phyloP scores from a whole-genome alignment of 1,139 yeast species.

The Lodderomyces jiufengensis region DNA sequence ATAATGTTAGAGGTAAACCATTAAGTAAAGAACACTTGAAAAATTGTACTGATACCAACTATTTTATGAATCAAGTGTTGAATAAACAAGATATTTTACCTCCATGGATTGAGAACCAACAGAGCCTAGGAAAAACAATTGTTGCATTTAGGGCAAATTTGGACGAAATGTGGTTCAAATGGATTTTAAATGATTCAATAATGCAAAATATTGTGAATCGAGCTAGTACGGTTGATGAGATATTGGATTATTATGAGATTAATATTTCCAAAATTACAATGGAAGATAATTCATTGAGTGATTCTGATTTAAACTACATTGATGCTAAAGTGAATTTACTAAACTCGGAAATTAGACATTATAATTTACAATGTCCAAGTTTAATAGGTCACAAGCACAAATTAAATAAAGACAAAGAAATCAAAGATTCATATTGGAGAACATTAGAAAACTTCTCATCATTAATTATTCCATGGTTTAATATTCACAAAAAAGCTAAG shows the following conservation, averaged over 20 bases:
- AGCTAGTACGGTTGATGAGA: constrained; percentile 16
- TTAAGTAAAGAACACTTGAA: constrained; percentile 56
- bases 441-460: constrained; percentile 14
- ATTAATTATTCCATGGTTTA: constrained; percentile 18
- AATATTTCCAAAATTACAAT: constrained; percentile 6
- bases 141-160: constrained; percentile 42
- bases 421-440: constrained; percentile 23
- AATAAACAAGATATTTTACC: constrained; percentile 77
- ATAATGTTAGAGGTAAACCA: constrained; percentile 59
- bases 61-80: constrained; percentile 51
- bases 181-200: constrained; percentile 25
- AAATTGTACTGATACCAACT: constrained; percentile 44
- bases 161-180: constrained; percentile 41
- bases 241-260: constrained; percentile 10
- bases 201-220: constrained; percentile 16
- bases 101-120: constrained; percentile 86
- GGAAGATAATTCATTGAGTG: constrained; percentile 8
- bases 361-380: constrained; percentile 78
- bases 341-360: constrained; percentile 62
- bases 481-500: constrained; percentile 15
- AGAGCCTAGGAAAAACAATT: constrained; percentile 49
- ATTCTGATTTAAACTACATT: constrained; percentile 28
- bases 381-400: constrained; percentile 66
- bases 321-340: constrained; percentile 43
- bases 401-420: constrained; percentile 50